These are phyloP conservation scores for Oligophagozyma castellii DNA, from an alignment of 1,139 yeast species.

Conservation along the genomic window DNA sequence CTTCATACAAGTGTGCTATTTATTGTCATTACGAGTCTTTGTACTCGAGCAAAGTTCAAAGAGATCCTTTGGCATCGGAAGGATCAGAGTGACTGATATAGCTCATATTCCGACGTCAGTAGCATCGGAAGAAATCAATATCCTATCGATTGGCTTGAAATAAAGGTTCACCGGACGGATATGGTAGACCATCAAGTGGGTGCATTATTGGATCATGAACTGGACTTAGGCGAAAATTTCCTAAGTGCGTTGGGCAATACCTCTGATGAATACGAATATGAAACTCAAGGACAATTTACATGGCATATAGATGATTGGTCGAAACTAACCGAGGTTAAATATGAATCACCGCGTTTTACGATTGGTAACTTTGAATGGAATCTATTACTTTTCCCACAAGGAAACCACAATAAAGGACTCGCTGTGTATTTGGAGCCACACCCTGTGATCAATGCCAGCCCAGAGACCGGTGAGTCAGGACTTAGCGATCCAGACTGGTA, in stretches of 20 bases:
- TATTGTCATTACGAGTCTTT: too few species aligned
- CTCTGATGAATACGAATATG: slow-evolving; percentile 23
- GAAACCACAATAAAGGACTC: slow-evolving; percentile 38
- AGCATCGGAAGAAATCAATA: too few species aligned
- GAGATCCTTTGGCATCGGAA: too few species aligned
- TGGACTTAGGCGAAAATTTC: slow-evolving; percentile 15
- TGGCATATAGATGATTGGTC: slow-evolving; percentile 71
- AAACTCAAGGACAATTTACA: slow-evolving; percentile 32
- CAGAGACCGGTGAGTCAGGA: slow-evolving; percentile 20
- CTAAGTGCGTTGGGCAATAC: slow-evolving; percentile 24
- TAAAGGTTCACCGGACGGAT: too few species aligned
- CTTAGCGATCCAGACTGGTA: slow-evolving; percentile 44
- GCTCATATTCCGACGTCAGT: too few species aligned
- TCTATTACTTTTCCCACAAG: slow-evolving; percentile 64
- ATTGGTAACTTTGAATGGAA: slow-evolving; percentile 68
- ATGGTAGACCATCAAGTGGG: too few species aligned
- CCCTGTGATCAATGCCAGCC: slow-evolving; percentile 17
- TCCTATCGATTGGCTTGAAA: too few species aligned
- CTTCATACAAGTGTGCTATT: too few species aligned
- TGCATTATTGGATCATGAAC: too few species aligned
- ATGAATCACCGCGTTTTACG: slow-evolving; percentile 37
- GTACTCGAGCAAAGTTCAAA: too few species aligned
- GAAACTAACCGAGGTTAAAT: slow-evolving; percentile 33
- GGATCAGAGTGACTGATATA: too few species aligned
- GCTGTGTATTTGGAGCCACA: slow-evolving; percentile 49